phyloP scores from a whole-genome alignment of 2,329 filamentous ascomycete species.

The Akanthomyces lecanii region DNA sequence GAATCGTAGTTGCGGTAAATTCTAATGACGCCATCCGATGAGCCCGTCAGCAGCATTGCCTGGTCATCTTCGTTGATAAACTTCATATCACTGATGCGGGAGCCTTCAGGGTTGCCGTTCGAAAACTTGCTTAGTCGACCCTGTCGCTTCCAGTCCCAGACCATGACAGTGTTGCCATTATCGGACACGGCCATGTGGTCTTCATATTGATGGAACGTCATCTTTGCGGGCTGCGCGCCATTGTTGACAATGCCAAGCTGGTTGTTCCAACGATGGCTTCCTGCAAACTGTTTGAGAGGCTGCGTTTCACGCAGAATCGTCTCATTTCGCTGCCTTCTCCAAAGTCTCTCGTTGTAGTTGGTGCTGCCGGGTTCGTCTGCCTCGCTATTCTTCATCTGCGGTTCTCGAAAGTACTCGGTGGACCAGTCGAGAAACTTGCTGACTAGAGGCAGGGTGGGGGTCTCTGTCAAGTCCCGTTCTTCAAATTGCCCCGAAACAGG shows the following conservation, averaged over 20 bases:
- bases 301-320: slow-evolving; percentile 88
- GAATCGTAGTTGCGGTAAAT: slow-evolving; percentile 91
- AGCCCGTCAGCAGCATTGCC: slow-evolving; percentile 89
- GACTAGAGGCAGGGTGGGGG: slow-evolving; percentile 66
- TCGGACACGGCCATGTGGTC: slow-evolving; percentile 92
- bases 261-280: slow-evolving; percentile 81
- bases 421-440: slow-evolving; percentile 94
- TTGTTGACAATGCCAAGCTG: slow-evolving; percentile 83
- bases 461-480: slow-evolving; percentile 53
- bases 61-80: slow-evolving; percentile 99
- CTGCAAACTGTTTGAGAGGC: slow-evolving; percentile 83
- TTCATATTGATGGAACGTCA: slow-evolving; percentile 98
- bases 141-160: slow-evolving; percentile 90
- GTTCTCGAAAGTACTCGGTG: slow-evolving; percentile 94
- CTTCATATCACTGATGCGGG: slow-evolving; percentile 87
- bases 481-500: slow-evolving; percentile 76
- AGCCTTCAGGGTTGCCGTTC: slow-evolving; percentile 88
- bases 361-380: slow-evolving; percentile 93
- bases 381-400: slow-evolving; percentile 95
- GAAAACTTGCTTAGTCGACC: slow-evolving; percentile 78
- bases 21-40: slow-evolving; percentile 89
- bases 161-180: slow-evolving; percentile 80
- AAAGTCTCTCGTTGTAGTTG: slow-evolving; percentile 92
- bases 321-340: slow-evolving; percentile 90
- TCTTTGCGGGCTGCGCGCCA: slow-evolving; percentile 79